Conservation (phyloP, 108 stramenopile species). For the Nannochloropsis granulata region DNA sequence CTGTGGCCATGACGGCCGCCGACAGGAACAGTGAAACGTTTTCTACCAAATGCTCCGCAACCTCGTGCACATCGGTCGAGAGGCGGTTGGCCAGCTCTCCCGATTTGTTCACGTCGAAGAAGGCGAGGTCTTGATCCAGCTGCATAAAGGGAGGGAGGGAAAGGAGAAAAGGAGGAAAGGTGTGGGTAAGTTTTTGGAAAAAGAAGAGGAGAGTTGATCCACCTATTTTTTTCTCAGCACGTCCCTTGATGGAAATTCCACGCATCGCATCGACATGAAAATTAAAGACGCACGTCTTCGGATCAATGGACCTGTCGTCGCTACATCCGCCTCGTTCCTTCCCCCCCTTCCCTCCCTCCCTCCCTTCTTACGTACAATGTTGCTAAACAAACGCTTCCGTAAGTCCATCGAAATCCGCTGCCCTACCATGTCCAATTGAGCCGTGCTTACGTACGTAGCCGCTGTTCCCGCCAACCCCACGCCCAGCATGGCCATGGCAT, state of each 20-base stretch:
- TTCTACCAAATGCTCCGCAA: background rate
- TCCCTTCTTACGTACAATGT: background rate
- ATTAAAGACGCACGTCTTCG: too few relatives aligned
- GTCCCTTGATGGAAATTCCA: background rate
- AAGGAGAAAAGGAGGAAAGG: too few relatives aligned
- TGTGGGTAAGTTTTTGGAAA: too few relatives aligned
- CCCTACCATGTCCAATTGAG: background rate
- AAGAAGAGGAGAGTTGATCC: too few relatives aligned
- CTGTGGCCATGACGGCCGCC: background rate
- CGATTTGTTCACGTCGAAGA: background rate
- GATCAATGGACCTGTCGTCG: too few relatives aligned
- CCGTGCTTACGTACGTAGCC: background rate
- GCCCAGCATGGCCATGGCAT: background rate
- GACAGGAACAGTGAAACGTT: background rate
- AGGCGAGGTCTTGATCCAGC: background rate
- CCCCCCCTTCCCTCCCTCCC: background rate
- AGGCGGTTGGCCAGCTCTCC: background rate
- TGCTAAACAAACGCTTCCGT: background rate
- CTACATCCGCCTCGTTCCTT: too few relatives aligned
- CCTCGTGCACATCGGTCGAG: background rate
- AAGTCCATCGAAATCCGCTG: background rate
- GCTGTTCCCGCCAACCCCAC: background rate
- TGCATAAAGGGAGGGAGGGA: background rate
- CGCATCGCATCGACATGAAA: background rate
- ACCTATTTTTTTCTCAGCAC: background rate